Evolutionary conservation across 2,329 filamentous ascomycete species (phyloP), one percentile per base, ranked within the genome.

Genomic region (Fusarium nygamai): DNA sequence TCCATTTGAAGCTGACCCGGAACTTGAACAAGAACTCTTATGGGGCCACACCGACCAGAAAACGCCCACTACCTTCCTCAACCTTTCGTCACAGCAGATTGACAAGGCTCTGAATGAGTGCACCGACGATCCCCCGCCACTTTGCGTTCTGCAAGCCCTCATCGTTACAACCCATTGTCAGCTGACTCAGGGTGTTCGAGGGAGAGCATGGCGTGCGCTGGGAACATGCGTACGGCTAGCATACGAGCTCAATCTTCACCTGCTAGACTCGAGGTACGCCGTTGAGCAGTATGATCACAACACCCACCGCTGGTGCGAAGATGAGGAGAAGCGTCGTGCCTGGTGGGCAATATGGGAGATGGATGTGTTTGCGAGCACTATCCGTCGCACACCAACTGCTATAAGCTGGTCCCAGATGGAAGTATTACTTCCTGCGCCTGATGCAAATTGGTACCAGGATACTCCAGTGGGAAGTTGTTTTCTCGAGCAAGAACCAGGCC

Each of bases 331-430:
- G 11, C 47, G 31, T 9, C 47, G 47, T 13, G 47, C 47, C 0
- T 51, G 47, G 47, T 51, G 47, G 47, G 47, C 47, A 13, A 51
- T 51, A n/a, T 51, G 47, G 47, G 47, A 51, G 29, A 51, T 51
- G 31, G 47, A 51, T 24, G 47, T 51, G 22, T 51, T 51, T 34
- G 47, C 47, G 10, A 51, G 47, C 16, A 51, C 47, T 10, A 51
- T 51, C 3, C 47, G 47, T 19, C 47, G 47, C 22, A 51, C 47
- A 0, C 31, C 31, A 9, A 51, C 47, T 9, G 47, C 47, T 11
- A 24, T 51, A 6, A 51, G 29, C 22, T 51, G 47, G 31, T 33
- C 29, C 1, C 47, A 51, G 47, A 51, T 51, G 29, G 47, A 51
- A 9, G 29, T 33, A 0, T 3, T 51, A 9, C 47, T 51, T 3